A percentile compares a stretch with the other conserved stretches of the same genome.
These are phyloP conservation scores for Coemansia sp. DNA, from an alignment of 192 early-diverging fungal species.

Conservation along the genomic window DNA sequence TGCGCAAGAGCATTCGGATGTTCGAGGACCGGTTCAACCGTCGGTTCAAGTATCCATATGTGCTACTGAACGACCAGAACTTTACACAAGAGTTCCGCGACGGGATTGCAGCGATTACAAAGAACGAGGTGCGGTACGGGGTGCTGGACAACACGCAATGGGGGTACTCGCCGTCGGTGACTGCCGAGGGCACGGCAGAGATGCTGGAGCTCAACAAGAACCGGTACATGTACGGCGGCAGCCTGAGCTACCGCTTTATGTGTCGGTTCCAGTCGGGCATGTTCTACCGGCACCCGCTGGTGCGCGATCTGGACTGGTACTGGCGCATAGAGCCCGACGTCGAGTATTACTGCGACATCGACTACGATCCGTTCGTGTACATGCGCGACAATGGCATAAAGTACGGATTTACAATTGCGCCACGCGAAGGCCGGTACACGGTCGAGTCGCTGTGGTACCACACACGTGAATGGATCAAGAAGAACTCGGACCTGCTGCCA, in stretches of 20 bases:
- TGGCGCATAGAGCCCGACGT: conserved; percentile 77
- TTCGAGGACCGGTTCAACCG: conserved; percentile 72
- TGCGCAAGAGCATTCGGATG: conserved; percentile 59
- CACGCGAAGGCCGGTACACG: conserved; percentile 61
- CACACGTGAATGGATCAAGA: conserved; percentile 53
- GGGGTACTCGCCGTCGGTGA: conserved; percentile 49
- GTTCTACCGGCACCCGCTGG: conserved; percentile 64
- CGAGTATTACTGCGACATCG: conserved; percentile 69
- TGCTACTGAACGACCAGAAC: conserved; percentile 73
- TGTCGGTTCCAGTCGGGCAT: conserved; percentile 68
- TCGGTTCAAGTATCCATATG: conserved; percentile 73
- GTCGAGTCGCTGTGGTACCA: conserved; percentile 66
- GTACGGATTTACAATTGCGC: conserved; percentile 71
- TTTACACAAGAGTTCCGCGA: conserved; percentile 70
- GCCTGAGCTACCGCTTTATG: conserved; percentile 72
- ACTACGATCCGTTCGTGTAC: conserved; percentile 69
- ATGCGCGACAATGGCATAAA: conserved; percentile 68
- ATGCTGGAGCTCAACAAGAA: conserved; percentile 52
- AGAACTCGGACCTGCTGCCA: conserved; percentile 40
- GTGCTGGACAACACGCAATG: conserved; percentile 37
- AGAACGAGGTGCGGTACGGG: conserved; percentile 48
- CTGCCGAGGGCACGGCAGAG: conserved; percentile 31
- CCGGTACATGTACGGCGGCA: conserved; percentile 65
- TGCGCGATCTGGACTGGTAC: conserved; percentile 65
- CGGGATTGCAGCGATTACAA: conserved; percentile 46